These are phyloP conservation scores for Fusarium annulatum DNA, from an alignment of 2,329 filamentous ascomycete genomes.

Conservation along the genomic window DNA sequence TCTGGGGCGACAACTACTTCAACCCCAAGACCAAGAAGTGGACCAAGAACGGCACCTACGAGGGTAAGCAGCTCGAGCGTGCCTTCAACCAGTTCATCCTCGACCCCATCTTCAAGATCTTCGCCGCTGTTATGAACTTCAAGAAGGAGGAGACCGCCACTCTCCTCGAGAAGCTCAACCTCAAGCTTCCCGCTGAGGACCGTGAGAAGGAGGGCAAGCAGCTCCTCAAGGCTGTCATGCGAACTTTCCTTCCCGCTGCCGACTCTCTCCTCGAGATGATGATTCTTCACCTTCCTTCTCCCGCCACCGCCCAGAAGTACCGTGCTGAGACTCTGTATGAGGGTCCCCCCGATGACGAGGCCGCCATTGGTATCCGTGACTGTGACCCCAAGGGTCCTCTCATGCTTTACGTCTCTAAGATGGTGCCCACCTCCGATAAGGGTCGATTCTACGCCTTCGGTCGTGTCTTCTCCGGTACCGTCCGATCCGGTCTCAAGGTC, in stretches of 20 bases:
- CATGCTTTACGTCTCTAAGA: slow-evolving; percentile 99
- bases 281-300: slow-evolving; percentile 98
- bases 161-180: slow-evolving; percentile 91
- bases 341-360: slow-evolving; percentile 92
- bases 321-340: slow-evolving; percentile 99
- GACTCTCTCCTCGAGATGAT: slow-evolving; percentile 99
- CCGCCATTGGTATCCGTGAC: slow-evolving; percentile 96
- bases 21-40: slow-evolving; percentile 99
- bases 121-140: slow-evolving; percentile 96
- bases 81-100: slow-evolving; percentile 99
- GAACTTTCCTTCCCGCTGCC: slow-evolving; percentile 97
- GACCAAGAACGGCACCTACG: slow-evolving; percentile 86
- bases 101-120: slow-evolving; percentile 99
- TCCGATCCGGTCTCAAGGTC: slow-evolving; percentile 98
- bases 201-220: slow-evolving; percentile 96
- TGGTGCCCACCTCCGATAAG: slow-evolving; percentile 99
- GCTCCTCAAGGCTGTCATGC: slow-evolving; percentile 97
- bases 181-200: slow-evolving; percentile 90
- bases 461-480: slow-evolving; percentile 99
- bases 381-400: slow-evolving; percentile 98
- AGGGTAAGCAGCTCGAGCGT: slow-evolving; percentile 93
- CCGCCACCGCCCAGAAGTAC: slow-evolving; percentile 95
- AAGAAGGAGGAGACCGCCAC: slow-evolving; percentile 90
- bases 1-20: slow-evolving; percentile 99
- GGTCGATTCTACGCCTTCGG: slow-evolving; percentile 99